A percentile compares a stretch with the other conserved stretches of the same genome.
Conservation (phyloP, 2,329 filamentous ascomycete genomes). For the Sphaerulina musiva region DNA sequence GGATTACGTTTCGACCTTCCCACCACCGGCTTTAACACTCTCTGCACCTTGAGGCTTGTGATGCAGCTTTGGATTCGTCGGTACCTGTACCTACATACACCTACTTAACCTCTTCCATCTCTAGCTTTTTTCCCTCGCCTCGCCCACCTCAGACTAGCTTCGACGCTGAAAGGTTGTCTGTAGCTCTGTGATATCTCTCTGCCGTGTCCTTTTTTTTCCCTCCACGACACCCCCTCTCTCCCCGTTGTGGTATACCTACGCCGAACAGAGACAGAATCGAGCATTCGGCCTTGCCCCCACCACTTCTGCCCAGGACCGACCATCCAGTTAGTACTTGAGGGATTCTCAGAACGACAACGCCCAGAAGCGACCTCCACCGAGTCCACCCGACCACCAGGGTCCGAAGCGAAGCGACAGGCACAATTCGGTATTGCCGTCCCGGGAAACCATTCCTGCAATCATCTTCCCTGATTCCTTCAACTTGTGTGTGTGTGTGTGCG, state of each 20-base stretch:
- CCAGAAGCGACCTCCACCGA: slow-evolving; percentile 4
- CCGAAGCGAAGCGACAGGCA: slow-evolving; percentile 2
- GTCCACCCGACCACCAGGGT: background rate
- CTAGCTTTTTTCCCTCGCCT: no score
- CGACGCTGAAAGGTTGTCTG: no score
- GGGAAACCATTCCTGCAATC: slow-evolving; percentile 1
- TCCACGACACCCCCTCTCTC: background rate
- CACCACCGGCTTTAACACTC: background rate
- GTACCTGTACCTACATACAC: no score
- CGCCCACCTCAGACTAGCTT: no score
- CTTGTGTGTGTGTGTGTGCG: background rate
- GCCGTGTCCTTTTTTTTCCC: background rate
- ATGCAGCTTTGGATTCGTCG: no score
- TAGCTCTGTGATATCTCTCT: background rate
- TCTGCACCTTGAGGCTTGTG: no score
- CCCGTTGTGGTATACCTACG: background rate
- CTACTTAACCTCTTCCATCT: no score
- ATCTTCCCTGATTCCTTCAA: background rate
- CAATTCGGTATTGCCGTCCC: background rate
- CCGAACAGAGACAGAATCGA: slow-evolving; percentile 1
- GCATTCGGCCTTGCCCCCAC: background rate
- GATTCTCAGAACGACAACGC: slow-evolving; percentile 1
- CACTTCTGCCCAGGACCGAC: no score
- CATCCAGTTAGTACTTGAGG: no score
- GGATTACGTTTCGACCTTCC: slow-evolving; percentile 4